Evolutionary conservation across 2,329 filamentous ascomycete genomes (phyloP), one percentile per base, ranked within the genome.

Genomic region (Huntiella abstrusa): DNA sequence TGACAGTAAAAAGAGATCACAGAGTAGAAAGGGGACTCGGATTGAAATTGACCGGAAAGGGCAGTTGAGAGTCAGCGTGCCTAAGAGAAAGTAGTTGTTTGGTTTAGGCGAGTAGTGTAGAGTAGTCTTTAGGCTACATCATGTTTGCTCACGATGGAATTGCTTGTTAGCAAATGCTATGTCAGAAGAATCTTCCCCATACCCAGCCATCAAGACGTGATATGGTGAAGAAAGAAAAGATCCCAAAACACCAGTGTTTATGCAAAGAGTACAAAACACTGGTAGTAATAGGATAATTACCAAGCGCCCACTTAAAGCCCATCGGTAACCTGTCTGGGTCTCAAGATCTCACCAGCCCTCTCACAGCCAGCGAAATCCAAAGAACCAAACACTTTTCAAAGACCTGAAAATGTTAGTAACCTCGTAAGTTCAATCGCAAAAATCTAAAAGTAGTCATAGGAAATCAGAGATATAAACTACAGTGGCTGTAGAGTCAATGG

Each of bases 31-130:
- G 58, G 73, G 73, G 46, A 67, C 82, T 52, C 70, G 80, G 55
- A 76, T 94, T 56, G 82, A 85, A 65, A 85, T 82, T 69, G 85
- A 95, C 66, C 80, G 80, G 70, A 91, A 83, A 86, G 86, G 87
- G 92, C 91, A 80, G 82, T 78, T 91, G 76, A 75, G 78, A 69
- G 77, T 87, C 66, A 83, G 81, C 67, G 73, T 83, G 63, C 82
- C 81, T 58, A 76, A 77, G 66, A 32, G 38, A 17, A 48, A 39
- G 40, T 40, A 15, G 12, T 40, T 19, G 6, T 15, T 7, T 36
- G 4, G 22, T 7, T 28, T 13, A 34, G 15, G 32, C 8, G 6
- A 15, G n/a, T 12, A 33, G 11, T 11, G 12, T 28, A 33, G 19
- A n/a, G 22, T 32, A 33, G 12, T 13, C 19, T 41, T 28, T 41